These are phyloP conservation scores for Coniferiporia sulphurascens DNA, from an alignment of 1,284 basidiomycete species.

Conservation along the genomic window DNA sequence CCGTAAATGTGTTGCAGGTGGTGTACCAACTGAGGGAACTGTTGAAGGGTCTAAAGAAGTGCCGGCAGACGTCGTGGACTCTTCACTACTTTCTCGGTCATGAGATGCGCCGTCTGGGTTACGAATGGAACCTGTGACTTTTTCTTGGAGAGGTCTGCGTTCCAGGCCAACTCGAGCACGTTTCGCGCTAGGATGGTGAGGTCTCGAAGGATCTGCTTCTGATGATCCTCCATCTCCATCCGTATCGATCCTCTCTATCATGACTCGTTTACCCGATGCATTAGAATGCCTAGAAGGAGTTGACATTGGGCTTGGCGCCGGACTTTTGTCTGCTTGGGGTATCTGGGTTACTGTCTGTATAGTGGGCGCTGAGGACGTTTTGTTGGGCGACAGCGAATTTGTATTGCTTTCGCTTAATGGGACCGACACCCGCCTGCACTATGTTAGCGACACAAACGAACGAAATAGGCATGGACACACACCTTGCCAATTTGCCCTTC, in stretches of 20 bases:
- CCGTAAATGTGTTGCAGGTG: conserved; percentile 46
- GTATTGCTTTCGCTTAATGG: conserved; percentile 16
- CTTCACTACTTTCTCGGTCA: conserved; percentile 7
- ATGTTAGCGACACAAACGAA: neutral
- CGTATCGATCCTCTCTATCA: conserved; percentile 38
- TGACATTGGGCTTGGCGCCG: conserved; percentile 4
- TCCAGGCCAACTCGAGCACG: conserved; percentile 34
- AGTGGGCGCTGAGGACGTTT: neutral
- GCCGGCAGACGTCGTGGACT: neutral
- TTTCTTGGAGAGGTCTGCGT: conserved; percentile 18
- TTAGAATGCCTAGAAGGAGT: conserved; percentile 30
- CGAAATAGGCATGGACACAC: neutral
- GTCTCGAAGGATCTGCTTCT: conserved; percentile 34
- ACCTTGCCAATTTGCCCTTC: conserved; percentile 9
- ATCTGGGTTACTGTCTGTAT: neutral
- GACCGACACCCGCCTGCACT: conserved; percentile 14
- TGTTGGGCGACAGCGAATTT: neutral
- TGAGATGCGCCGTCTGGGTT: neutral
- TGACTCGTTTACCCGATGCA: conserved; percentile 54
- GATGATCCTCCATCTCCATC: conserved; percentile 32
- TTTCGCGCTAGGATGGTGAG: conserved; percentile 47
- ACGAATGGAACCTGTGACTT: neutral
- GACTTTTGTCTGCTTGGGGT: neutral
- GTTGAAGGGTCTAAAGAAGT: conserved; percentile 11
- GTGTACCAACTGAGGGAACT: conserved; percentile 29